A percentile compares a stretch with the other conserved stretches of the same genome.
Evolutionary conservation across 2,329 filamentous ascomycete species (phyloP).

Genomic region (Lachnellula arida): DNA sequence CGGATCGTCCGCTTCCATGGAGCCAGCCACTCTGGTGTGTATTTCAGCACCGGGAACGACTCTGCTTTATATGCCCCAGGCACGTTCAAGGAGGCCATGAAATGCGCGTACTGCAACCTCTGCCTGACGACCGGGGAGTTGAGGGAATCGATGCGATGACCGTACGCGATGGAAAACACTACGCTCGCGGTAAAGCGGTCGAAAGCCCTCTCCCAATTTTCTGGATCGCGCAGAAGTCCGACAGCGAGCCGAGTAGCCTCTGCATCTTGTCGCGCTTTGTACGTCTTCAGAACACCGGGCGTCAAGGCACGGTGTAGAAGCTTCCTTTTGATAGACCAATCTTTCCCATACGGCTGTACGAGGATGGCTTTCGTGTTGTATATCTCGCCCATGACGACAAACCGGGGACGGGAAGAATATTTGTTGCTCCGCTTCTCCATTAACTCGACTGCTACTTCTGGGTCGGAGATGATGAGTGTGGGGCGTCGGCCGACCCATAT

Average conservation of each 20-base stretch:
- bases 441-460: constrained; percentile 39
- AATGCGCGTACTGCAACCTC: constrained; percentile 45
- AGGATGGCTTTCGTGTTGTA: constrained; percentile 38
- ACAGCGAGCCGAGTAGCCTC: constrained; percentile 42
- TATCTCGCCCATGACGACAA: constrained; percentile 42
- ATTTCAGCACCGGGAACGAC: constrained; percentile 30
- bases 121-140: constrained; percentile 43
- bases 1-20: constrained; percentile 22
- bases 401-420: constrained; percentile 40
- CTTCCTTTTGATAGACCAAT: constrained; percentile 41
- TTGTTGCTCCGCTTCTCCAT: constrained; percentile 43
- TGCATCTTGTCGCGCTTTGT: constrained; percentile 45
- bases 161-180: constrained; percentile 47
- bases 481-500: constrained; percentile 44
- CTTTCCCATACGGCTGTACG: constrained; percentile 45
- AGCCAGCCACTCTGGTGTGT: constrained; percentile 30
- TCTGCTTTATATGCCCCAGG: constrained; percentile 37
- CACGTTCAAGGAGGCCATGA: constrained; percentile 41
- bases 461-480: constrained; percentile 42
- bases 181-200: constrained; percentile 46
- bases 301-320: constrained; percentile 41
- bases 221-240: constrained; percentile 37
- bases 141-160: constrained; percentile 44
- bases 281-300: constrained; percentile 39
- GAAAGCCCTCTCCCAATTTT: constrained; percentile 41